phyloP scores from a whole-genome alignment of 345 rosid species.

The Pseudoturritis turrita region DNA sequence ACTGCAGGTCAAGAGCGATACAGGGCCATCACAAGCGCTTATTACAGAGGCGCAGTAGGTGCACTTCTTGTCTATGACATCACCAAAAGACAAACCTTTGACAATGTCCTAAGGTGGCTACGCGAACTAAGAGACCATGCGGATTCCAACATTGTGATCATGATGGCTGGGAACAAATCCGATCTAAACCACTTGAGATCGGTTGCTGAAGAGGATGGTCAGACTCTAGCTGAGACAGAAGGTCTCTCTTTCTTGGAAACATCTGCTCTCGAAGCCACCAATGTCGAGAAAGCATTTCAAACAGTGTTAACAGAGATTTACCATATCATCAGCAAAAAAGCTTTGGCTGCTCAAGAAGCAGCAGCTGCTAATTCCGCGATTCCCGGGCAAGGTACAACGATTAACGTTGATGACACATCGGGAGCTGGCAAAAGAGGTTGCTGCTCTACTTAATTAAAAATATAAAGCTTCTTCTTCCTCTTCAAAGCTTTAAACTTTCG shows the following conservation, averaged over 20 bases:
- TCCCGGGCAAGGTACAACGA: constrained; percentile 62
- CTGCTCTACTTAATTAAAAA: constrained; percentile 42
- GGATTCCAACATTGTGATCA: constrained; percentile 70
- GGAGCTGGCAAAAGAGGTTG: constrained; percentile 46
- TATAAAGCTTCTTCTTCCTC: background rate
- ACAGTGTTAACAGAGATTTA: constrained; percentile 56
- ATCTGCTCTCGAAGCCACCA: constrained; percentile 67
- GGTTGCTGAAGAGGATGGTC: constrained; percentile 55
- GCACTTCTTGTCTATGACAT: constrained; percentile 74
- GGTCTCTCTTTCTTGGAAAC: constrained; percentile 71
- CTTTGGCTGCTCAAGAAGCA: constrained; percentile 63
- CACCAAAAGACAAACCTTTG: constrained; percentile 71
- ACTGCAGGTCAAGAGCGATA: constrained; percentile 82
- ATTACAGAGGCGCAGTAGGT: constrained; percentile 73
- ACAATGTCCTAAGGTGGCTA: constrained; percentile 62
- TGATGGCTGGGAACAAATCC: constrained; percentile 71
- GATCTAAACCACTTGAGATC: constrained; percentile 66
- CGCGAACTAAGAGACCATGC: constrained; percentile 68
- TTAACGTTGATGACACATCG: constrained; percentile 52
- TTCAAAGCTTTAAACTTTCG: background rate
- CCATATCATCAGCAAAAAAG: constrained; percentile 64
- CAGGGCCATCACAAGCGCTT: constrained; percentile 66
- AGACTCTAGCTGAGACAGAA: constrained; percentile 52
- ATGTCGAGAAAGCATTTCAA: constrained; percentile 66
- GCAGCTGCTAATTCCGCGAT: constrained; percentile 35